These are phyloP conservation scores for Hypoxylon fuscum DNA, from an alignment of 495 filamentous ascomycete genomes.

Conservation along the genomic window DNA sequence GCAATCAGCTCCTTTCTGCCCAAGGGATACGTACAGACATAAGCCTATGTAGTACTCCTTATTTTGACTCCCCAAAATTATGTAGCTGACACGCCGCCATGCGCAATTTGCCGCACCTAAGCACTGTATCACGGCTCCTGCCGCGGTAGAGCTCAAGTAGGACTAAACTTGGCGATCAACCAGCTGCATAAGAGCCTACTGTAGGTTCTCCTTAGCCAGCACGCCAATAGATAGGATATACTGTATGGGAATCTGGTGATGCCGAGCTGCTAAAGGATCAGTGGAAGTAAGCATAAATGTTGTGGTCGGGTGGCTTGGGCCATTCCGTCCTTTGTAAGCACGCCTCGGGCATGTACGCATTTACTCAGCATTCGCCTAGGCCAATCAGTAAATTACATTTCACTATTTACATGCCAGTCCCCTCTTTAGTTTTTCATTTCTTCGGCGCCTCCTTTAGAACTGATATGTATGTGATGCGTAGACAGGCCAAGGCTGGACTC, in stretches of 20 bases:
- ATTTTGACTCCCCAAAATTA: too few species aligned
- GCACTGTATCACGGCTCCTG: background rate
- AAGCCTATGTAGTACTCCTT: too few species aligned
- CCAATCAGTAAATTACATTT: conserved; percentile 4
- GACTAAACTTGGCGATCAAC: background rate
- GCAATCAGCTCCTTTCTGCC: background rate
- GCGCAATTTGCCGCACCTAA: too few species aligned
- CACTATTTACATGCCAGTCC: too few species aligned
- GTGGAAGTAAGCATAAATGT: background rate
- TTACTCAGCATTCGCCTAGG: too few species aligned
- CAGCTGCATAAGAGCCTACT: background rate
- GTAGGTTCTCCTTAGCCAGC: too few species aligned
- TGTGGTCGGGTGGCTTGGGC: conserved; percentile 3
- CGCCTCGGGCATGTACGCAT: conserved; percentile 1
- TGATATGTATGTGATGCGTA: background rate
- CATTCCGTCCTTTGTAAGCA: conserved; percentile 21
- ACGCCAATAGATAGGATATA: too few species aligned
- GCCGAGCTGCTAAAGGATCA: background rate
- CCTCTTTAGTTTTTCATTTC: background rate
- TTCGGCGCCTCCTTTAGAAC: too few species aligned
- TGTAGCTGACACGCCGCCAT: too few species aligned
- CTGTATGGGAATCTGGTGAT: too few species aligned
- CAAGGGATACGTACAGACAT: too few species aligned
- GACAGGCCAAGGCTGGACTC: background rate
- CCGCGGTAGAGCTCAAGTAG: background rate